A percentile compares a stretch with the other conserved stretches of the same genome.
Conservation (phyloP, 495 filamentous ascomycete species). For the Copromyces sp. region DNA sequence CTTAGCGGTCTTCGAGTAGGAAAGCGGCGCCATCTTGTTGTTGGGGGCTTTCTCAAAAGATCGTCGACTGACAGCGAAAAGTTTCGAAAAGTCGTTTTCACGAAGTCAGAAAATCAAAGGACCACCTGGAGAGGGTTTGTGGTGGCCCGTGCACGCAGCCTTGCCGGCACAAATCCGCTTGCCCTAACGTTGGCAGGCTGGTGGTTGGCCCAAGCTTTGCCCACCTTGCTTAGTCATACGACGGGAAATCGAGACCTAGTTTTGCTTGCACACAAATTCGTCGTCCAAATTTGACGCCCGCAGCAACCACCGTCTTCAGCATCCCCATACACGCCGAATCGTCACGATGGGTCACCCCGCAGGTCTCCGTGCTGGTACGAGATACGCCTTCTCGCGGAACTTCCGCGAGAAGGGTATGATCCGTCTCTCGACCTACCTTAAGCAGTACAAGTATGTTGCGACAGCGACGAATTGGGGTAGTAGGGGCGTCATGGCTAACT, state of each 20-base stretch:
- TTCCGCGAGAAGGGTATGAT: conserved; percentile 94
- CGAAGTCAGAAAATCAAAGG: conserved; percentile 8
- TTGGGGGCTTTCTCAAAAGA: conserved; percentile 26
- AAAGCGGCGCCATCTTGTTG: conserved; percentile 43
- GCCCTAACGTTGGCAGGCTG: conserved; percentile 19
- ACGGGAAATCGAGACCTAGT: conserved; percentile 17
- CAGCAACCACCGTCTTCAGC: conserved; percentile 26
- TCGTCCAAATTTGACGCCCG: conserved; percentile 22
- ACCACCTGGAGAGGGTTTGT: conserved; percentile 25
- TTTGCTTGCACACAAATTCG: conserved; percentile 25
- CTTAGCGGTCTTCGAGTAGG: conserved; percentile 98
- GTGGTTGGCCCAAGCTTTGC: background rate
- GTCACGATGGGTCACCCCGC: conserved; percentile 86
- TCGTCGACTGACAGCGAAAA: conserved; percentile 22
- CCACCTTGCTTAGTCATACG: conserved; percentile 23
- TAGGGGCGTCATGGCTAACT: conserved; percentile 20
- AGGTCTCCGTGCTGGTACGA: conserved; percentile 90
- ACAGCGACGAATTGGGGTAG: background rate
- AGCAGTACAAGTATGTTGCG: conserved; percentile 66
- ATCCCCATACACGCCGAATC: conserved; percentile 29
- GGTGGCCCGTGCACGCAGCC: conserved; percentile 22
- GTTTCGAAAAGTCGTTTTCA: conserved; percentile 19
- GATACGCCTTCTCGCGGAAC: conserved; percentile 86
- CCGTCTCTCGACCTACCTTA: conserved; percentile 80
- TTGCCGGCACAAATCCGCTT: conserved; percentile 6